Evolutionary conservation across 768 basidiomycete genomes (phyloP).

Genomic region (Punctularia strigosozonata): DNA sequence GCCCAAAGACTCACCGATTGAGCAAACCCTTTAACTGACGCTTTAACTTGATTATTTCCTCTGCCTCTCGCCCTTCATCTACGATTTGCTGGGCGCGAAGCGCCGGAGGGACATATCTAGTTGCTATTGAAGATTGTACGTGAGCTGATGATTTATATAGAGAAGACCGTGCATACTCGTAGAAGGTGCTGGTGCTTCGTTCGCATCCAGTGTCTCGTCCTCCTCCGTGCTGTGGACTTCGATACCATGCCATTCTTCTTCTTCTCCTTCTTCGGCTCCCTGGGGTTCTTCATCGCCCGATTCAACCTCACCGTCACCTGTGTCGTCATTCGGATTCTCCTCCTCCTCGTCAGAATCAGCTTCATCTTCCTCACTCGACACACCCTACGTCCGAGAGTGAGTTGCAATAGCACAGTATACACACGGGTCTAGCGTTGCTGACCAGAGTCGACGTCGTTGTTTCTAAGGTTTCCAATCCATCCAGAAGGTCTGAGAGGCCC

Average conservation of each 20-base stretch:
- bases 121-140: conserved; percentile 15
- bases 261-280: conserved; percentile 10
- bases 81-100: conserved; percentile 40
- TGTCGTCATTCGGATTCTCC: conserved; percentile 12
- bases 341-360: conserved; percentile 14
- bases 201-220: conserved; percentile 18
- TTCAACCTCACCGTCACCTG: conserved; percentile 15
- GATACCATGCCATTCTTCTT: conserved; percentile 30
- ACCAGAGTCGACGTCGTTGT: conserved; percentile 5
- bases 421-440: background rate
- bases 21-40: conserved; percentile 78
- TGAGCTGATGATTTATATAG: background rate
- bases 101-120: conserved; percentile 75
- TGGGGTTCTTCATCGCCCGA: conserved; percentile 6
- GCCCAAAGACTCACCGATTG: conserved; percentile 47
- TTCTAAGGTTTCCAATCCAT: conserved; percentile 15
- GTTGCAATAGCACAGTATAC: background rate
- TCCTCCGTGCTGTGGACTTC: conserved; percentile 16
- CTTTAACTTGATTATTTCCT: conserved; percentile 43
- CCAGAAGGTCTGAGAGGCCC: conserved; percentile 13
- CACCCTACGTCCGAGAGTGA: too few relatives aligned
- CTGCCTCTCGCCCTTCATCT: conserved; percentile 19
- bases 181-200: conserved; percentile 5
- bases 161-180: conserved; percentile 4
- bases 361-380: conserved; percentile 7